Evolutionary conservation across 169 alveolate species (phyloP), one percentile per base, ranked within the genome.

Genomic region (Cryptosporidium baileyi): DNA sequence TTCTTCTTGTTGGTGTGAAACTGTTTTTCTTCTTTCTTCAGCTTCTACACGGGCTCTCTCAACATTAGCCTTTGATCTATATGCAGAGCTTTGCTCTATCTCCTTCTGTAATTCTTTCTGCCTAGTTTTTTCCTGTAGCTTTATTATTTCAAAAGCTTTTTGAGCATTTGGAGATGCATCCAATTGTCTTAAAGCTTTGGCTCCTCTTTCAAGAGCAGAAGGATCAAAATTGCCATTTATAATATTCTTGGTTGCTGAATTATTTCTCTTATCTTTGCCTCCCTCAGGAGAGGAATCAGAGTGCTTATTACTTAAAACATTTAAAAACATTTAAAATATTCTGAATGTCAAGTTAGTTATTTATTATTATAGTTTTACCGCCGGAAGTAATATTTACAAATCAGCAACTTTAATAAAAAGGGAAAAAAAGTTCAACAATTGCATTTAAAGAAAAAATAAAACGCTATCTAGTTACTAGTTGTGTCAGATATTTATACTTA

Each of bases 171-270:
- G 95, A 13, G 97, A 93, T 41, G 93, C 63, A 63, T 96, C 98
- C 49, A 97, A 81, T 90, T 96, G 97, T 91, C 94, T 96, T 82
- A 97, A 93, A 11, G 99, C 99, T 93, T 96, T 93, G 3, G 99
- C 99, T 26, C 99, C 99, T 79, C 99, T 94, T 92, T 98, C 99
- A 61, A 98, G 94, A 1, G 99, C 99, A 0, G 98, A 91, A 3
- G 99, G 99, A 88, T 98, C 99, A 89, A 98, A 92, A 22, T 74
- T 54, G 9, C 85, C 85, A 41, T n/a, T 74, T 30, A 74, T 74
- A 7, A 54, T 74, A 51, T 0, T 47, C 85, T 49, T 36, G 57
- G 19, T 57, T 74, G 3, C 63, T n/a, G n/a, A n/a, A n/a, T n/a
- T n/a, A n/a, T n/a, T n/a, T n/a, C n/a, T n/a, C 79, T 3, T 3